Evolutionary conservation across 2,329 filamentous ascomycete species (phyloP).

Genomic region (Botrytis byssoidea): DNA sequence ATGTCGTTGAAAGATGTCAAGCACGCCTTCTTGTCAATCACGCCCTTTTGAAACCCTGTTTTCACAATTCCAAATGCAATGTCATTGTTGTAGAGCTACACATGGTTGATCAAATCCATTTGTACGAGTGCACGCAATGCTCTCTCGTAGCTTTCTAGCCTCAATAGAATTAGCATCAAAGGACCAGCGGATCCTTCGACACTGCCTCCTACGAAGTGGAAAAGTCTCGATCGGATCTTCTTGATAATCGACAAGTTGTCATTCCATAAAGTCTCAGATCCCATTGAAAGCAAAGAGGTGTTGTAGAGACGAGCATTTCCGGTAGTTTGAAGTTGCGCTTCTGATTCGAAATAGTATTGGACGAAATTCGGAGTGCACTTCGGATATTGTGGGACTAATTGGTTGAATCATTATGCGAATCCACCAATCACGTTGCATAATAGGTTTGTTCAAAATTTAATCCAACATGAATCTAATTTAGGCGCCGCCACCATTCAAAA

Average conservation of each 20-base stretch:
- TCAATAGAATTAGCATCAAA: not conserved
- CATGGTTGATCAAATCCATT: not conserved
- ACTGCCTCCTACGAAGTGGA: not conserved
- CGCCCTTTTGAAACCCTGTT: not conserved
- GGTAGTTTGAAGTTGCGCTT: not conserved
- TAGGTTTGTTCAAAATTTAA: too few species aligned
- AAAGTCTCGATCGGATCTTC: not conserved
- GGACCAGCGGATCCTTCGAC: not conserved
- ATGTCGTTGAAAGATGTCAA: not conserved
- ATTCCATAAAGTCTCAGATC: not conserved
- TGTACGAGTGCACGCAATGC: not conserved
- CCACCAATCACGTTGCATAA: not conserved
- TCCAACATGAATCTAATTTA: too few species aligned
- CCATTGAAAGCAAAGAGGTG: not conserved
- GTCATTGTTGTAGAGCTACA: not conserved
- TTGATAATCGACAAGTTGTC: not conserved
- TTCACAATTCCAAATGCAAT: not conserved
- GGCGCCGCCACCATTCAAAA: rapidly evolving
- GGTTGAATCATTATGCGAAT: too few species aligned
- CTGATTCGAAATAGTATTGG: not conserved
- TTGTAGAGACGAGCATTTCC: not conserved
- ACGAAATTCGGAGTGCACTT: not conserved
- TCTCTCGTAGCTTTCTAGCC: not conserved
- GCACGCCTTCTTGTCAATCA: not conserved
- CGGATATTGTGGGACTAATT: not conserved